Evolutionary conservation across 1,284 basidiomycete species (phyloP).

Genomic region (Fomitopsis pinicola): DNA sequence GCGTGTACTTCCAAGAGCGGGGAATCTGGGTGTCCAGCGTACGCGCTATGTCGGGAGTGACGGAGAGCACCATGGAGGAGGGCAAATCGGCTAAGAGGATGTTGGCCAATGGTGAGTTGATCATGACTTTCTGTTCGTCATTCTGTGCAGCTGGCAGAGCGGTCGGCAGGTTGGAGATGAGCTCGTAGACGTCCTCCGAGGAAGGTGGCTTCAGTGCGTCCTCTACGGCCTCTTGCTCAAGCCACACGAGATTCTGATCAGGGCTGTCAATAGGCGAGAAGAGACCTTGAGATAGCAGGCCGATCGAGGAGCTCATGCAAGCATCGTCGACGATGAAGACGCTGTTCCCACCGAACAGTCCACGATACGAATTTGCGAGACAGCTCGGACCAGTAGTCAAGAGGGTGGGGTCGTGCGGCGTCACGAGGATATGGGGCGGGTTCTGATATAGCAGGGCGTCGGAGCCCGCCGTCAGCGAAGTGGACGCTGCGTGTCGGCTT

Average conservation of each 20-base stretch:
- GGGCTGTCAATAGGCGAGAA: slow-evolving; percentile 8
- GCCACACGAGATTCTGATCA: slow-evolving; percentile 50
- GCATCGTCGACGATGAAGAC: slow-evolving; percentile 42
- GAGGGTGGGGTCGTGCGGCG: slow-evolving; percentile 19
- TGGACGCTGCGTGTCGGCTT: slow-evolving; percentile 1
- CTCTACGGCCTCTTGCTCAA: slow-evolving; percentile 53
- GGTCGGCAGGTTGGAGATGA: slow-evolving; percentile 21
- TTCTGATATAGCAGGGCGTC: background rate
- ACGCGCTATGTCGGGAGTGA: slow-evolving; percentile 31
- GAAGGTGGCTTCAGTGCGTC: slow-evolving; percentile 16
- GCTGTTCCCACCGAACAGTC: slow-evolving; percentile 45
- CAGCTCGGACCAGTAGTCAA: slow-evolving; percentile 31
- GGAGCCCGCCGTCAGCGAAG: slow-evolving; percentile 1
- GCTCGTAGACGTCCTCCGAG: slow-evolving; percentile 28
- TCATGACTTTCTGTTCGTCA: slow-evolving; percentile 27
- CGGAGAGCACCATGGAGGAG: slow-evolving; percentile 43
- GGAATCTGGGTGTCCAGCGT: slow-evolving; percentile 50
- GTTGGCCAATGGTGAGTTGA: slow-evolving; percentile 13
- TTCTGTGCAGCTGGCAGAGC: slow-evolving; percentile 12
- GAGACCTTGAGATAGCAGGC: slow-evolving; percentile 6
- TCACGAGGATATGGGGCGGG: slow-evolving; percentile 11
- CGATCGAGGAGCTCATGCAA: slow-evolving; percentile 21
- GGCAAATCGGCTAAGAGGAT: slow-evolving; percentile 37
- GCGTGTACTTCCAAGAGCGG: slow-evolving; percentile 55
- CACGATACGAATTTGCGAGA: slow-evolving; percentile 47